Evolutionary conservation across 345 rosid species (phyloP).

Genomic region (Sonneratia caseolaris): DNA sequence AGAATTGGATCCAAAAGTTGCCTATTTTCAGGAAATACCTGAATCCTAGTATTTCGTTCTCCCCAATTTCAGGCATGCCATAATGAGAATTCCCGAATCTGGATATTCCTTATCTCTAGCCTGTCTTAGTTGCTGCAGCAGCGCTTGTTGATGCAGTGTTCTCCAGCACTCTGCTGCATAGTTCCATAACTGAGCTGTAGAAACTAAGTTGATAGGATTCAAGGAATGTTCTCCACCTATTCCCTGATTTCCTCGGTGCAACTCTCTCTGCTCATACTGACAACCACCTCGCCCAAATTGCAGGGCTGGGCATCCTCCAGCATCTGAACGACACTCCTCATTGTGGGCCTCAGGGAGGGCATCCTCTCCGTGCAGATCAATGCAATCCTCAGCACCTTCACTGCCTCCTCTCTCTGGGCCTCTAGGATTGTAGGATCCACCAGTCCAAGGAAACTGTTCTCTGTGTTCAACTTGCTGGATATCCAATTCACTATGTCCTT

Average conservation of each 20-base stretch:
- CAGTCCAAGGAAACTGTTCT: constrained; percentile 29
- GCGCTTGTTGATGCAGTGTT: no score
- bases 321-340: constrained; percentile 85
- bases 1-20: no score
- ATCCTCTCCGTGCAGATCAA: constrained; percentile 51
- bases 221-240: not conserved
- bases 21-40: no score
- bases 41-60: no score
- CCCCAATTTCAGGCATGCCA: no score
- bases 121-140: not conserved
- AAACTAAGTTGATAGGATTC: not conserved
- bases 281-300: constrained; percentile 31
- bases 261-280: not conserved
- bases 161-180: no score
- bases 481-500: constrained; percentile 77
- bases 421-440: constrained; percentile 60
- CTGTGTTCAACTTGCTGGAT: constrained; percentile 41
- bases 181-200: not conserved
- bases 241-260: not conserved
- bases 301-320: constrained; percentile 70
- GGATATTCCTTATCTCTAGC: not conserved
- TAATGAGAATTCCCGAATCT: not conserved
- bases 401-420: constrained; percentile 45
- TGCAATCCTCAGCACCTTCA: constrained; percentile 59
- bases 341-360: constrained; percentile 62